These are phyloP conservation scores for Globisporangium yorkense DNA, from an alignment of 352 stramenopile species.

Conservation along the genomic window DNA sequence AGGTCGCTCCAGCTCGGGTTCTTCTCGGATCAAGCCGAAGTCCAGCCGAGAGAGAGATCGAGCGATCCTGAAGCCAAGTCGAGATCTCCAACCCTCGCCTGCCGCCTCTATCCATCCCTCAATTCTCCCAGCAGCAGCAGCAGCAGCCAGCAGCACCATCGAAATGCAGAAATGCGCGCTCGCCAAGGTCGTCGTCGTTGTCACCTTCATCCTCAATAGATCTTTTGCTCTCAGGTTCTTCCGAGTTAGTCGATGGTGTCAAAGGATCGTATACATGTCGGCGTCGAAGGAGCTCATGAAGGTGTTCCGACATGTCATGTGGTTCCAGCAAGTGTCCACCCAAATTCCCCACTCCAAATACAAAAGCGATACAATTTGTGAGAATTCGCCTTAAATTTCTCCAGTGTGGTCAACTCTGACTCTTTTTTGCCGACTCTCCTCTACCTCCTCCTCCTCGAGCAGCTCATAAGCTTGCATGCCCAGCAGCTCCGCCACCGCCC, in stretches of 20 bases:
- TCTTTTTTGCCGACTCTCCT: not conserved
- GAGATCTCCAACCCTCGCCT: not conserved
- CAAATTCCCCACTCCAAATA: too few relatives aligned
- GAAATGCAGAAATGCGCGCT: not conserved
- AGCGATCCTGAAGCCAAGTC: not conserved
- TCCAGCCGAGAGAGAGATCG: too few relatives aligned
- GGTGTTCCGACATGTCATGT: not conserved
- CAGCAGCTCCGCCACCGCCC: too few relatives aligned
- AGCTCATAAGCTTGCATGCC: not conserved
- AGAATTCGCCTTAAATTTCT: too few relatives aligned
- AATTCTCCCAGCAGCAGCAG: not conserved
- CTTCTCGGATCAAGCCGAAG: too few relatives aligned
- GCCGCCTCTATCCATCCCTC: not conserved
- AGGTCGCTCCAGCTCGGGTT: not conserved
- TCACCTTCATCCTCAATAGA: not conserved
- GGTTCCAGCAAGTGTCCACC: too few relatives aligned
- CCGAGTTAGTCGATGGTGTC: too few relatives aligned
- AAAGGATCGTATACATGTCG: too few relatives aligned
- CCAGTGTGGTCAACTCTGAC: not conserved
- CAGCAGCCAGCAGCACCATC: conserved; percentile 1
- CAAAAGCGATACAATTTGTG: not conserved
- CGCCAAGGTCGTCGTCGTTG: not conserved
- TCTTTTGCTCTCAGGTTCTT: not conserved
- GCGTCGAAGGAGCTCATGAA: too few relatives aligned
- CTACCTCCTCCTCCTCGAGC: not conserved